Base-by-base conservation (phyloP, 2,329 filamentous ascomycete genomes). In the Pseudogymnoascus sp. region DNA sequence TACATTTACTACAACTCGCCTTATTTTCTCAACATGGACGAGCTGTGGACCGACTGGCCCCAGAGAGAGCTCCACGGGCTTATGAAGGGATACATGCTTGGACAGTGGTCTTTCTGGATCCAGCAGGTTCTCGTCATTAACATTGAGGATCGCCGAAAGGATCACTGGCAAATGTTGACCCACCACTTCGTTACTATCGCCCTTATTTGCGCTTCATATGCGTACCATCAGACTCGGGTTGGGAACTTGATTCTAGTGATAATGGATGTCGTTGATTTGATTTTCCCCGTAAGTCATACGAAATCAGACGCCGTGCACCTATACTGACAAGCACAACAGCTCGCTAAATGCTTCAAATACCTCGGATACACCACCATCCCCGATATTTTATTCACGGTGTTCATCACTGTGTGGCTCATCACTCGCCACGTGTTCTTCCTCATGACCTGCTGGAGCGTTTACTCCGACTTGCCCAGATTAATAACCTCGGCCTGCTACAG, bases 51-150 rank as follows among this genome's bases (percentile, higher is more conserved):
- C 33, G 82, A 87, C 72, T 97, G 91, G 87, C 95, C 95, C 0
- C 82, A 85, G 68, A 85, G 92, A 60, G 87, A 95, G 71, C 80
- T 96, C 64, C 79, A 80, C 15, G 87, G 88, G 7, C 75, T 90
- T 11, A 85, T 90, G 77, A 97, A 97, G 79, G 86, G 84, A 75
- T 99, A 99, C 76, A 90, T 96, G 71, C 82, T 99, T 33, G 88
- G 88, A 13, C 93, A 97, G 75, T 89, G 93, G 77, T 88, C 89
- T 23, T 97, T 97, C 76, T 97, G 91, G 89, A 76, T 97, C 59
- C 93, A 97, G 77, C 93, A 96, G 77, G 89, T 97, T 67, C 80
- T 97, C 33, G 91, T 97, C 64, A 91, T 97, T 74, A 89, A 97
- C 76, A 92, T 97, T 65, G 95, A 99, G 77, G 90, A 96, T 77